A percentile compares a stretch with the other conserved stretches of the same genome.
Conservation (phyloP, 257 asterid species). For the Primulina tabacum region DNA sequence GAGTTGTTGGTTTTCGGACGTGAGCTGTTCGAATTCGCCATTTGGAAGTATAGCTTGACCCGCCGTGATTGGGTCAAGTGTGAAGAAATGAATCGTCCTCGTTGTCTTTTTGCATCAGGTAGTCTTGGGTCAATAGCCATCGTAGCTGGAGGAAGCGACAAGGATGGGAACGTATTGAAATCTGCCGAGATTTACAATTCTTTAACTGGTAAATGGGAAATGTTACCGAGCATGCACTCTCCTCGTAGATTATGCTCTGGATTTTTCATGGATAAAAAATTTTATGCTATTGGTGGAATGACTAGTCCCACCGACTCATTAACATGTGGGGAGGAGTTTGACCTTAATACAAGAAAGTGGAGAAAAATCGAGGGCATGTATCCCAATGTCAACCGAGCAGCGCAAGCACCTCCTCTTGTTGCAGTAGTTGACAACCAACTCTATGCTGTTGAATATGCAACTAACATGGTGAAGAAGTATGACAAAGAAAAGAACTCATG, state of each 20-base stretch:
- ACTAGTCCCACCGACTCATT: conserved; percentile 62
- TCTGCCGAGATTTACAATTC: conserved; percentile 83
- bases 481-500: conserved; percentile 54
- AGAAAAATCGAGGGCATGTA: conserved; percentile 71
- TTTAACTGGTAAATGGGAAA: conserved; percentile 65
- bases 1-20: conserved; percentile 84
- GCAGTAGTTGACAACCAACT: conserved; percentile 76
- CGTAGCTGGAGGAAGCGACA: conserved; percentile 78
- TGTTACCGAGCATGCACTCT: conserved; percentile 74
- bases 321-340: conserved; percentile 83
- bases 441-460: conserved; percentile 69
- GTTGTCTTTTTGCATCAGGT: conserved; percentile 79
- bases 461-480: conserved; percentile 83
- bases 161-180: conserved; percentile 63
- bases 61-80: conserved; percentile 59
- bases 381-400: conserved; percentile 75
- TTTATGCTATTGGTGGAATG: conserved; percentile 89
- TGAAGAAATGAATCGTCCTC: conserved; percentile 67
- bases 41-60: conserved; percentile 72
- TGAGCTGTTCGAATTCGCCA: conserved; percentile 71
- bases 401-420: conserved; percentile 93
- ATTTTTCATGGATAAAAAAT: conserved; percentile 73
- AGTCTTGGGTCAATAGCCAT: conserved; percentile 67
- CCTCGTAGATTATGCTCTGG: conserved; percentile 85
- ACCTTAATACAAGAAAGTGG: conserved; percentile 68